These are phyloP conservation scores for Exserohilum rostratum DNA, from an alignment of 2,329 filamentous ascomycete species.

Conservation along the genomic window DNA sequence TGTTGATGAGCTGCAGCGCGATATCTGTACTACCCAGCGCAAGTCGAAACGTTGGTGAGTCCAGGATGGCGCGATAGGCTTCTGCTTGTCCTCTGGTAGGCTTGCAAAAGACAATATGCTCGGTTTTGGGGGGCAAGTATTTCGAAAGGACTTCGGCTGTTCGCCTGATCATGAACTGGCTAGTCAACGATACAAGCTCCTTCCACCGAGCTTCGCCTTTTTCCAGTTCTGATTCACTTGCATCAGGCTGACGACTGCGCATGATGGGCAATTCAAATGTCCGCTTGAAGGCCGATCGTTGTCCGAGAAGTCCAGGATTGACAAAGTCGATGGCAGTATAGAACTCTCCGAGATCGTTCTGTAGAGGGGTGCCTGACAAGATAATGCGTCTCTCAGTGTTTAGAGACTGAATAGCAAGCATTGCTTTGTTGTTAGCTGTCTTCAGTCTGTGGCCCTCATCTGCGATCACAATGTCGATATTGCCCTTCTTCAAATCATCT, in stretches of 20 bases:
- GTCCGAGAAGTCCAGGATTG: conserved; percentile 69
- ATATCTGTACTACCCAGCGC: conserved; percentile 67
- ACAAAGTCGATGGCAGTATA: conserved; percentile 72
- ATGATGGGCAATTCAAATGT: conserved; percentile 70
- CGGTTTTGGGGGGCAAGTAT: conserved; percentile 70
- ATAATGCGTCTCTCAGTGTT: conserved; percentile 67
- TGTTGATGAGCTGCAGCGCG: conserved; percentile 71
- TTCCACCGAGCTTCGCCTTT: conserved; percentile 67
- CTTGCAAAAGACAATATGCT: conserved; percentile 70
- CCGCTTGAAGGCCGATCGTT: conserved; percentile 66
- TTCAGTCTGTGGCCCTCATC: conserved; percentile 73
- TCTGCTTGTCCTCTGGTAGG: conserved; percentile 66
- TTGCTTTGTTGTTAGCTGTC: conserved; percentile 71
- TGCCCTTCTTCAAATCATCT: conserved; percentile 67
- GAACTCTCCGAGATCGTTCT: conserved; percentile 72
- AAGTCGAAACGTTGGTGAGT: conserved; percentile 66
- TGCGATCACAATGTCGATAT: conserved; percentile 72
- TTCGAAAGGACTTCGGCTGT: conserved; percentile 70
- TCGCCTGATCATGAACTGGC: conserved; percentile 68
- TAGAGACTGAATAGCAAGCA: conserved; percentile 67
- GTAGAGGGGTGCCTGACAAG: conserved; percentile 70
- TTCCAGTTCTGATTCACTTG: conserved; percentile 65
- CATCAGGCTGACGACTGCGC: conserved; percentile 67
- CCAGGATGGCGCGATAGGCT: conserved; percentile 68
- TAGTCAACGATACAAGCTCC: conserved; percentile 66